Base-by-base conservation (phyloP, 805 yeast genomes). In the Saccharomycopsis fermentans region DNA sequence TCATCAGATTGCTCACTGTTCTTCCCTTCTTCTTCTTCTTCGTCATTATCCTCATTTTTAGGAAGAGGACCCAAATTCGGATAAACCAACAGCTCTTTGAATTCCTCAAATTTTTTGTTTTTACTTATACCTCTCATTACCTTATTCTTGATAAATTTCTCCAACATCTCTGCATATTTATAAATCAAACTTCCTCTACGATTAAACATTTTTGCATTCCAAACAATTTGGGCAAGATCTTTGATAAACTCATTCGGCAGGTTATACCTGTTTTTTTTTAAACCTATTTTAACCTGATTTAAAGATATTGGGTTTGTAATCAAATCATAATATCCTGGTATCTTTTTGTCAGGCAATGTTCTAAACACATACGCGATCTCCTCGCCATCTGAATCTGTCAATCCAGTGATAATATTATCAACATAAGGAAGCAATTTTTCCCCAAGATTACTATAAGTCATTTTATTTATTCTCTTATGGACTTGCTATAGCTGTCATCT, bases 161-260 rank as follows among this genome's bases (percentile, higher is more conserved):
- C 81, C 17, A 75, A 58, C 4, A 73, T 82, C 0, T 71, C 81
- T 0, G 84, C 97, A 65, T 86, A 87, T 26, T 76, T 75, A 70
- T 86, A 87, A 56, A 87, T 85, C 17, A 74, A 74, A 0, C 90
- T 81, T 14, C 78, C 83, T 62, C 82, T 83, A 59, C 82, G 83
- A 70, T 92, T 92, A 71, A 85, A 92, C 53, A 84, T 80, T 61
- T 88, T 81, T 2, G 97, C 97, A 68, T 92, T 92, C 90, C 96
- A 89, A 0, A 89, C 80, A 56, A 92, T 86, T 69, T 88, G 95
- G 0, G 86, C 89, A 60, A 91, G 68, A 69, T 91, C 97, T 59
- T 75, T 78, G 39, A 91, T 73, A 69, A 89, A 90, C 52, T 82
- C 84, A 64, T 83, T 86, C 0, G 88, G 81, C 52, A 75, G 75